These are phyloP conservation scores for Candolleomyces eurysporus DNA, from an alignment of 768 basidiomycete species.

Conservation along the genomic window DNA sequence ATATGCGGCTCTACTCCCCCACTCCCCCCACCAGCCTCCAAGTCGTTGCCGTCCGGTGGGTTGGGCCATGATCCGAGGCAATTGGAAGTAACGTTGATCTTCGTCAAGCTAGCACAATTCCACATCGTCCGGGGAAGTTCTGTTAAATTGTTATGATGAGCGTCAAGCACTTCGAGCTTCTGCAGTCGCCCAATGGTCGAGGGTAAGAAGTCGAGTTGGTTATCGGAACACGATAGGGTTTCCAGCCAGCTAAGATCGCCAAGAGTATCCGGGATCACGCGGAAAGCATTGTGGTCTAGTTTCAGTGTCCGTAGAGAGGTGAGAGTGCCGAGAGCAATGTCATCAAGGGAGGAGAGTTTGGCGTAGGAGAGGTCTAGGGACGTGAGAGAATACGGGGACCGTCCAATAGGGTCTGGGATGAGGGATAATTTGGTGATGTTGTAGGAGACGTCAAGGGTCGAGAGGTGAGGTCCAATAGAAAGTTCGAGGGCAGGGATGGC, in stretches of 20 bases:
- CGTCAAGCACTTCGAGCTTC: constrained; percentile 74
- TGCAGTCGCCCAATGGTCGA: constrained; percentile 71
- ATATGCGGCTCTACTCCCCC: constrained; percentile 15
- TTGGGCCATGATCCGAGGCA: constrained; percentile 71
- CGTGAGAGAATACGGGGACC: constrained; percentile 41
- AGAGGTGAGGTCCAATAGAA: constrained; percentile 63
- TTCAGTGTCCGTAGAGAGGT: constrained; percentile 67
- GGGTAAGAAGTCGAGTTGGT: constrained; percentile 77
- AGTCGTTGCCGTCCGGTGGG: constrained; percentile 35
- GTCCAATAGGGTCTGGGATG: constrained; percentile 44
- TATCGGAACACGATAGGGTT: constrained; percentile 85
- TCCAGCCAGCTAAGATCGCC: constrained; percentile 71
- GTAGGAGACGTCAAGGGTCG: constrained; percentile 70
- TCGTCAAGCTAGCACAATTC: constrained; percentile 71
- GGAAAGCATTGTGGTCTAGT: constrained; percentile 86
- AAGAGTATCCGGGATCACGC: constrained; percentile 78
- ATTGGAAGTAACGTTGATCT: constrained; percentile 89
- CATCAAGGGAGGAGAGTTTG: constrained; percentile 67
- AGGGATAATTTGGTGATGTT: constrained; percentile 83
- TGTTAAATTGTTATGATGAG: constrained; percentile 86
- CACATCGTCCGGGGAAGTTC: constrained; percentile 77
- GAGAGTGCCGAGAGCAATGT: constrained; percentile 69
- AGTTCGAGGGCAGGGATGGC: constrained; percentile 77
- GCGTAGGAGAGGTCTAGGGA: constrained; percentile 16
- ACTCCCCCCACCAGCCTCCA: background rate